Conservation (phyloP, 192 early-diverging fungal genomes). For the Coemansia aciculifera region DNA sequence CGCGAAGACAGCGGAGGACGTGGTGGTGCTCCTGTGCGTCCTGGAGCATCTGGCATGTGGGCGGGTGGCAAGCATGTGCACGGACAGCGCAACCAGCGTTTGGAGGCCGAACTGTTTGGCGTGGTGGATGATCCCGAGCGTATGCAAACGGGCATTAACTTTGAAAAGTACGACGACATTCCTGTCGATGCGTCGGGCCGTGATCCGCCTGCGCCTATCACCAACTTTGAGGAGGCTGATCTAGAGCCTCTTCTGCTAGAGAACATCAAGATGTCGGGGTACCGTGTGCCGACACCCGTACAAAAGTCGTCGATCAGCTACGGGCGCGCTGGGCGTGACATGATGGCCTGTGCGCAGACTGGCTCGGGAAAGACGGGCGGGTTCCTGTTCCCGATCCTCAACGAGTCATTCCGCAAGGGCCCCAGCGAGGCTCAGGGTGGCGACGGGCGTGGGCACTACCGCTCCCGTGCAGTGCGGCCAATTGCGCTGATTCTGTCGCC, state of each 20-base stretch:
- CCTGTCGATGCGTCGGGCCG: slow-evolving; percentile 88
- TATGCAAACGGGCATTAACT: slow-evolving; percentile 93
- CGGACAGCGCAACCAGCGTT: slow-evolving; percentile 71
- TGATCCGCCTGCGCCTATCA: slow-evolving; percentile 66
- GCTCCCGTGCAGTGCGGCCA: slow-evolving; percentile 63
- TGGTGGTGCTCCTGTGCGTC: slow-evolving; percentile 36
- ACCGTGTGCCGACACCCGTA: slow-evolving; percentile 90
- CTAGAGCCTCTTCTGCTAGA: slow-evolving; percentile 84
- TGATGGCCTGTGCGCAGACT: slow-evolving; percentile 99
- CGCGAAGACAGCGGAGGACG: slow-evolving; percentile 39
- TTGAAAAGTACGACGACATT: slow-evolving; percentile 98
- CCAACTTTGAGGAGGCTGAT: slow-evolving; percentile 65
- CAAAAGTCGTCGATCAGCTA: slow-evolving; percentile 91
- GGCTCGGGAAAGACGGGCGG: slow-evolving; percentile 96
- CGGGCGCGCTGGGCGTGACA: slow-evolving; percentile 78
- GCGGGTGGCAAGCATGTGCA: slow-evolving; percentile 81
- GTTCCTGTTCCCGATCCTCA: slow-evolving; percentile 96
- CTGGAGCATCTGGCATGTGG: slow-evolving; percentile 61
- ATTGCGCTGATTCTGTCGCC: slow-evolving; percentile 72
- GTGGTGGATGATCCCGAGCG: slow-evolving; percentile 71
- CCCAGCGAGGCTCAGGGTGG: slow-evolving; percentile 57
- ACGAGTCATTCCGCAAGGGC: slow-evolving; percentile 85
- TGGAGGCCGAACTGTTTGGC: slow-evolving; percentile 81
- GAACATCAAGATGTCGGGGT: slow-evolving; percentile 88
- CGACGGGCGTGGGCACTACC: slow-evolving; percentile 52